These are phyloP conservation scores for Xanthoconium separans DNA, from an alignment of 1,284 basidiomycete species.

Conservation along the genomic window DNA sequence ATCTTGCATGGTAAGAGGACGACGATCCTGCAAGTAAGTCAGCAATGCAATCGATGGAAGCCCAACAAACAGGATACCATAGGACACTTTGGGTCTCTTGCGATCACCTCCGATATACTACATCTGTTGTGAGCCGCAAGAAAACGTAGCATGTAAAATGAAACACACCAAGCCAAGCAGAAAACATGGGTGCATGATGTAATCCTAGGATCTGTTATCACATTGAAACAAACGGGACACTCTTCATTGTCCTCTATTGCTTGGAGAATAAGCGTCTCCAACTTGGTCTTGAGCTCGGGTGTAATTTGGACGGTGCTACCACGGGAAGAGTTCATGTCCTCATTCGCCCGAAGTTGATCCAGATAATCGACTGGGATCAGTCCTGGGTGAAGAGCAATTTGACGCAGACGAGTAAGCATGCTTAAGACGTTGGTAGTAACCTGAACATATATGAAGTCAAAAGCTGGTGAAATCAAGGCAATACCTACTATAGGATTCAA, in stretches of 20 bases:
- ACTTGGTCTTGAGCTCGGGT: constrained; percentile 47
- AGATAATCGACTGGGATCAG: constrained; percentile 77
- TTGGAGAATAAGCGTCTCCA: constrained; percentile 66
- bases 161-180: constrained; percentile 66
- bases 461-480: not conserved
- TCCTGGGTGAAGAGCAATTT: constrained; percentile 79
- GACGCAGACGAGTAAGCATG: constrained; percentile 85
- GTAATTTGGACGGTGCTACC: constrained; percentile 40
- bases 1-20: constrained; percentile 54
- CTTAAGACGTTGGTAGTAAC: constrained; percentile 72
- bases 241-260: constrained; percentile 83
- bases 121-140: constrained; percentile 6
- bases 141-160: not conserved
- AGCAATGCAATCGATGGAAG: not conserved
- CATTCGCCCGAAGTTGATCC: constrained; percentile 55
- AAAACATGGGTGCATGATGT: constrained; percentile 79
- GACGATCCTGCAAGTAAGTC: constrained; percentile 59
- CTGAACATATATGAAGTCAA: constrained; percentile 35
- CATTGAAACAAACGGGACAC: constrained; percentile 76
- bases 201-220: constrained; percentile 70
- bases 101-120: constrained; percentile 68
- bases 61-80: constrained; percentile 50
- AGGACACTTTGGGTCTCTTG: constrained; percentile 72
- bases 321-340: constrained; percentile 34
- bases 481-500: constrained; percentile 39